A percentile compares a stretch with the other conserved stretches of the same genome.
These are phyloP conservation scores for Lolium rigidum DNA, from an alignment of 176 grass and related monocot species.

Conservation along the genomic window DNA sequence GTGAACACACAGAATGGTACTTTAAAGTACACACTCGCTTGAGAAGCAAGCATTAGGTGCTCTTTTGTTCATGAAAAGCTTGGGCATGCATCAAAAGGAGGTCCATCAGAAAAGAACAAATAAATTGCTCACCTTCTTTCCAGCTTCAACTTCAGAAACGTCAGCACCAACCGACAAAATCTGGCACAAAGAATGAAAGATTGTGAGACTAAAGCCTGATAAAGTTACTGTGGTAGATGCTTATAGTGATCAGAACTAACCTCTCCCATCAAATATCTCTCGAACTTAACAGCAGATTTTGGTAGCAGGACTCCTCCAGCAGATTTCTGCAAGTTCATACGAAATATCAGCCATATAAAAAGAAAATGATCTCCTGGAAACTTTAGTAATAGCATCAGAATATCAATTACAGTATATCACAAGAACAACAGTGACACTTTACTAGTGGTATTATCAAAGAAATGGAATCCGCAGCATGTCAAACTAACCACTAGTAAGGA, in stretches of 20 bases:
- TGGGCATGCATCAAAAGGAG: background rate
- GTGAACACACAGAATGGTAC: background rate
- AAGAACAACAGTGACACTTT: background rate
- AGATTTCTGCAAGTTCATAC: conserved; percentile 73
- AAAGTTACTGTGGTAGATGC: background rate
- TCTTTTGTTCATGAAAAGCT: conserved; percentile 7
- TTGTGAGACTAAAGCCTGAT: background rate
- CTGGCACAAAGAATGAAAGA: conserved; percentile 28
- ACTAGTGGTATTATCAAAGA: background rate
- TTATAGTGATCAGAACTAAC: conserved; percentile 43
- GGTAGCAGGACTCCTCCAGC: conserved; percentile 85
- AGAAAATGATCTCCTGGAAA: background rate
- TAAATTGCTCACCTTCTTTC: conserved; percentile 74
- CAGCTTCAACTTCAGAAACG: conserved; percentile 79
- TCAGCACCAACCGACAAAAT: conserved; percentile 90
- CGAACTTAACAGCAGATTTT: conserved; percentile 96
- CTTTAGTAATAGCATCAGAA: background rate
- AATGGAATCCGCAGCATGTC: background rate
- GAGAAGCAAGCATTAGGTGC: background rate
- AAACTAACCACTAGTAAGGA: background rate
- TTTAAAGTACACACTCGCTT: background rate
- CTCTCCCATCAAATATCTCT: conserved; percentile 98
- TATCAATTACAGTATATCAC: background rate
- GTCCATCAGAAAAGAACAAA: background rate
- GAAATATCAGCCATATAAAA: conserved; percentile 6